phyloP scores from a whole-genome alignment of 2,329 filamentous ascomycete species.

The Emydomyces testavorans region DNA sequence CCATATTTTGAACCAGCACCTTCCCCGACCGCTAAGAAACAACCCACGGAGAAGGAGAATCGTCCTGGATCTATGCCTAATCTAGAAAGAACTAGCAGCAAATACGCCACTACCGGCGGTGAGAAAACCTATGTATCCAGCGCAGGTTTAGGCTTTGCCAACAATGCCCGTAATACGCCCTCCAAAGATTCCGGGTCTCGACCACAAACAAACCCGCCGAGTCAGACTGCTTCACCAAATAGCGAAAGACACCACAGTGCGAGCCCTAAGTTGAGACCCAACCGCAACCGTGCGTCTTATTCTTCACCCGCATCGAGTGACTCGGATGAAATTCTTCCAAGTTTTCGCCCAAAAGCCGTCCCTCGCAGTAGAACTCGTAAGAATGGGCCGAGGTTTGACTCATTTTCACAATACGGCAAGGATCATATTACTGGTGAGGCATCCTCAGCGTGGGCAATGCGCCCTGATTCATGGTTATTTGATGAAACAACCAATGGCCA shows the following conservation, averaged over 20 bases:
- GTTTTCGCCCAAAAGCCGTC: constrained; percentile 31
- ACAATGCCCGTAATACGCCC: constrained; percentile 43
- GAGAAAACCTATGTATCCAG: constrained; percentile 47
- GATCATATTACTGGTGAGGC: constrained; percentile 26
- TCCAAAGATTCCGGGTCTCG: constrained; percentile 24
- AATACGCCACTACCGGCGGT: constrained; percentile 44
- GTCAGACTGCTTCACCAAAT: constrained; percentile 18
- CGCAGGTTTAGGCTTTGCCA: constrained; percentile 41
- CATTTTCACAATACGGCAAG: constrained; percentile 19
- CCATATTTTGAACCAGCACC: constrained; percentile 30
- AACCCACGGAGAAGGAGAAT: constrained; percentile 23
- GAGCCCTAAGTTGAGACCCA: constrained; percentile 32
- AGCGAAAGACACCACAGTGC: constrained; percentile 33
- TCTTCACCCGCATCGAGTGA: constrained; percentile 34
- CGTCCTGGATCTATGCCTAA: constrained; percentile 19
- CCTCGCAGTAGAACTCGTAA: constrained; percentile 31
- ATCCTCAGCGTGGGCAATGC: constrained; percentile 17
- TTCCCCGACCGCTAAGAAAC: constrained; percentile 30
- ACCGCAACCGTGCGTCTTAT: constrained; percentile 25
- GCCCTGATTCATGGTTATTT: constrained; percentile 16
- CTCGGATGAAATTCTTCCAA: constrained; percentile 24
- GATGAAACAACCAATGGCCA: constrained; percentile 16
- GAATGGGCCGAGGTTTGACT: constrained; percentile 21
- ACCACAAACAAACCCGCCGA: constrained; percentile 29
- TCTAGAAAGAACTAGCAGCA: constrained; percentile 42